Evolutionary conservation across 1,284 basidiomycete genomes (phyloP), one percentile per base, ranked within the genome.

Genomic region (Ganoderma resinaceum): DNA sequence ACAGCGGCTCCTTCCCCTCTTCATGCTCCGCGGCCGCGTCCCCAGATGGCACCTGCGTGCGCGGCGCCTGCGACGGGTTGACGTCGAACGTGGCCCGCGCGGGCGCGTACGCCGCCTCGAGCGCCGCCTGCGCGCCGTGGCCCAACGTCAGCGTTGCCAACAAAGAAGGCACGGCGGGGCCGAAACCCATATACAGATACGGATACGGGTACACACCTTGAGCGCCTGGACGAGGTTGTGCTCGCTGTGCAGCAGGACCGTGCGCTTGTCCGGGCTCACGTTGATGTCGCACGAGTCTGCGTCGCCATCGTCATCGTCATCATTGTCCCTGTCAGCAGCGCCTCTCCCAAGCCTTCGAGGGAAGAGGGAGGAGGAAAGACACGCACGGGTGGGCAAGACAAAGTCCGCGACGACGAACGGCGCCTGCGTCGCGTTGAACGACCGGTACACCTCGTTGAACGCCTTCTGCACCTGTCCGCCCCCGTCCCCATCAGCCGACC

Each of bases 231-330:
- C 85, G 7, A 99, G 81, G 68, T 93, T 93, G 5, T 85, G 85
- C 78, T 99, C 98, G 78, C 92, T 92, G 76, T 99, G 96, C 12
- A 99, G 79, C 65, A 98, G 91, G 43, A 99, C 93, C 0, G 95
- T 98, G 6, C 98, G 88, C 78, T 99, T 99, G 81, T 99, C 98
- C 0, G 98, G 97, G 73, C 92, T 96, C 70, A 99, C 94, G 75
- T 99, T 99, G 78, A 99, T 91, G 77, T 99, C 98, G 75, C 94
- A 96, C 0, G 90, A 86, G 70, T 93, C 95, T 95, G 66, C 3
- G 20, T n/a, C n/a, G 43, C 40, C 6, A 57, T 26, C 29, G 33
- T n/a, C 16, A 2, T 11, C 37, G 9, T 38, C 37, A 12, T 38
- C 37, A 11, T 38, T 12, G 7, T 38, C 37, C 5, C 7, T 9